Percentiles rank a stretch among this genome's conserved stretches.
phyloP scores from a whole-genome alignment of 495 filamentous ascomycete genomes.

The Neurospora sp. region DNA sequence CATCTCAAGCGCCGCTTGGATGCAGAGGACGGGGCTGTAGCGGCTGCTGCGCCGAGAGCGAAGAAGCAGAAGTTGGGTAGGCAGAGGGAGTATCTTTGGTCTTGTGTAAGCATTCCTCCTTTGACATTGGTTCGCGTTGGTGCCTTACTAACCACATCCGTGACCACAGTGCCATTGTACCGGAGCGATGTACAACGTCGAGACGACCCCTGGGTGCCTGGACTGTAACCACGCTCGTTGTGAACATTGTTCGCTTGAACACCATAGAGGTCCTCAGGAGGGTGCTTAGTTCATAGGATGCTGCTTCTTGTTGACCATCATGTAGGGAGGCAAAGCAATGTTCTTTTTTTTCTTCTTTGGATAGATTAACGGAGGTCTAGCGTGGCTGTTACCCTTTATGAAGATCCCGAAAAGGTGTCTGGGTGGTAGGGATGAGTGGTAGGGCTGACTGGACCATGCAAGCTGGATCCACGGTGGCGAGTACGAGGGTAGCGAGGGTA shows the following conservation, averaged over 20 bases:
- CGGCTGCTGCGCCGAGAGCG: background rate
- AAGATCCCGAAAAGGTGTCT: no score
- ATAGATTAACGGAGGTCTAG: background rate
- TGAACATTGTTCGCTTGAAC: background rate
- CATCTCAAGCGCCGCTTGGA: background rate
- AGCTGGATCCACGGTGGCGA: no score
- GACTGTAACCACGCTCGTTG: background rate
- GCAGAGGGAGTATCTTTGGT: background rate
- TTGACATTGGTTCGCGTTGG: no score
- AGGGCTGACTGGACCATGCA: no score
- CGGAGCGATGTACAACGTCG: background rate
- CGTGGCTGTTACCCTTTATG: no score
- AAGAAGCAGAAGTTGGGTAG: background rate
- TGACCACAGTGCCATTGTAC: background rate
- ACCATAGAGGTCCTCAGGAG: background rate
- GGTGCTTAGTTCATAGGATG: no score
- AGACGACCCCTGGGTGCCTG: background rate
- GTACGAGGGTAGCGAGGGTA: no score
- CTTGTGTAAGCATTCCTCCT: conserved; percentile 3
- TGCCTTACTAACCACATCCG: background rate
- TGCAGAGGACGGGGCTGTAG: background rate
- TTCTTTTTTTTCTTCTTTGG: background rate
- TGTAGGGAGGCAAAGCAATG: no score
- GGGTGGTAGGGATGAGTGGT: no score
- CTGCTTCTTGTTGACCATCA: no score